Base-by-base conservation (phyloP, 176 grass and related monocot species). In the Oryza glumipatula region DNA sequence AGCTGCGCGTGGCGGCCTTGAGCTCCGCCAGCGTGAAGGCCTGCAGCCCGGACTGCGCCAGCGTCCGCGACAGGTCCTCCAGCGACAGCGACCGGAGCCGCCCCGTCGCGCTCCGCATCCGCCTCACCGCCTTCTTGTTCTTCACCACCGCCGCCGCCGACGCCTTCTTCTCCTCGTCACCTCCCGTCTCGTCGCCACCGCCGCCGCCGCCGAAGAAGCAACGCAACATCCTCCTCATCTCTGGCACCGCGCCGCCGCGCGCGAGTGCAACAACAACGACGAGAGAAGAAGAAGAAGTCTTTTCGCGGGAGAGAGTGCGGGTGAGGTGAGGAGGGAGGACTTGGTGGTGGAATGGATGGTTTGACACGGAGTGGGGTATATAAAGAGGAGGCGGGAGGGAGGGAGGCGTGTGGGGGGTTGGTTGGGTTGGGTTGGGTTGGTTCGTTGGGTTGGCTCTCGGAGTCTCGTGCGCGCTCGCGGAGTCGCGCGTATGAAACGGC, bases 11-110 rank as follows among this genome's bases (percentile, higher is more conserved):
- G 6, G 84, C 89, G 22, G 70, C 32, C 16, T 56, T 79, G 15
- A 98, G 88, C 88, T 98, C 91, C 0, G 46, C 76, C 35, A 85
- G 65, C 39, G 89, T 95, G 89, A 98, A 98, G 12, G 85, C 93
- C 78, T 88, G 85, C 70, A 98, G 88, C 4, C 89, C 90, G 2
- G 95, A 98, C 0, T 79, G 45, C 2, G 85, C 86, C 8, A 98
- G 89, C n/a, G 95, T 82, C 35, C 85, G 54, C 52, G 95, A 95
- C 49, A 95, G 86, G 77, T 95, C 89, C 51, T 90, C 86, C 35
- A 68, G 66, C 2, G 93, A 78, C 38, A 90, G 88, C 11, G 75
- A 70, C 0, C 88, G 80, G 63, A 88, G 94, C 70, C 65, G 61
- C 75, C 28, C 85, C 80, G 87, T 82, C 70, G 78, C 38, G 35